phyloP scores from a whole-genome alignment of 805 yeast genomes.

The Kluyveromyces nonfermentans region DNA sequence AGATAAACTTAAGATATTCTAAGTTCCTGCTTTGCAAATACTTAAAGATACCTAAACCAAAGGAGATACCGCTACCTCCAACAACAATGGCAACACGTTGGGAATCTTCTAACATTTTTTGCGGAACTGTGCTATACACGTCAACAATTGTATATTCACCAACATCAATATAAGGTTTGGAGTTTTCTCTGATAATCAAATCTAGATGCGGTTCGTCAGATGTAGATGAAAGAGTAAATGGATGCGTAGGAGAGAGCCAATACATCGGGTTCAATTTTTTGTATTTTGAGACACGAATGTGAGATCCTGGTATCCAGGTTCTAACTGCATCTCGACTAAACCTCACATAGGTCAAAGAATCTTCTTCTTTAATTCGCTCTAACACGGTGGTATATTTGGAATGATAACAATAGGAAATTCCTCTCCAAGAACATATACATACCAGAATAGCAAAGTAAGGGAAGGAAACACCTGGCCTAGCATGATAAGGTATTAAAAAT shows the following conservation, averaged over 20 bases:
- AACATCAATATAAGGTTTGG: slow-evolving; percentile 26
- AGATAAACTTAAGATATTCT: slow-evolving; percentile 34
- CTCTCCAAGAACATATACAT: slow-evolving; percentile 7
- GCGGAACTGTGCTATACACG: slow-evolving; percentile 34
- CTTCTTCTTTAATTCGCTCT: slow-evolving; percentile 9
- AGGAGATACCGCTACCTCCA: slow-evolving; percentile 71
- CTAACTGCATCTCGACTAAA: slow-evolving; percentile 23
- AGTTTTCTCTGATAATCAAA: slow-evolving; percentile 36
- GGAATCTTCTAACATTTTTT: slow-evolving; percentile 38
- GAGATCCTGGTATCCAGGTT: slow-evolving; percentile 44
- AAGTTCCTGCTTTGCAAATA: slow-evolving; percentile 27
- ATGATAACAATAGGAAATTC: slow-evolving; percentile 8
- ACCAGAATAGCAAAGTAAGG: slow-evolving; percentile 21
- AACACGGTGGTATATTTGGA: slow-evolving; percentile 10
- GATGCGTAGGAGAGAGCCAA: slow-evolving; percentile 55
- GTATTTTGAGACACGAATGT: slow-evolving; percentile 40
- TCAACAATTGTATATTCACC: slow-evolving; percentile 34
- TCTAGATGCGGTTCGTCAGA: slow-evolving; percentile 33
- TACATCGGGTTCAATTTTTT: slow-evolving; percentile 30
- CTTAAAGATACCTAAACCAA: slow-evolving; percentile 45
- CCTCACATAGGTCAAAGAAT: slow-evolving; percentile 14
- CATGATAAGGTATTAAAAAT: slow-evolving; percentile 45
- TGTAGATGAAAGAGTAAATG: slow-evolving; percentile 49
- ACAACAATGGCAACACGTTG: slow-evolving; percentile 45
- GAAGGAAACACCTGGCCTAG: slow-evolving; percentile 55